Base-by-base conservation (phyloP, 164 flowering plant species). In the Saururus chinensis region DNA sequence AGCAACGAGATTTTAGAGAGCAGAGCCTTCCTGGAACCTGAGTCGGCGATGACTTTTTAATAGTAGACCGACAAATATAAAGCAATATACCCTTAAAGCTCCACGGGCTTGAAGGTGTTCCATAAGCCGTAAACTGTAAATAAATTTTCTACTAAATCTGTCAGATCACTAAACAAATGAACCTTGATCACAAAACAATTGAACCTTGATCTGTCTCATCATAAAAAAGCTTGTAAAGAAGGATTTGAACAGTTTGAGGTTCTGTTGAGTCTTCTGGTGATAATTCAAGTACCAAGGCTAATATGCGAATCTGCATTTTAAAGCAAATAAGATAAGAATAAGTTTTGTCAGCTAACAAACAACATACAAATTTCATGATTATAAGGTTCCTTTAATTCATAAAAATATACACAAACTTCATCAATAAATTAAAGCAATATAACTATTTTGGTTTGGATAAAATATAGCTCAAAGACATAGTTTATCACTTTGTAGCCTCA, bases 161-260 rank as follows among this genome's bases (percentile, higher is more conserved):
- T 87, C 76, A 95, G 93, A 78, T 91, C 89, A 74, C 97, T 95
- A 83, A 64, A 30, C 19, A 60, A 71, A 45, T 66, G 45, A 56
- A 68, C n/a, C n/a, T n/a, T n/a, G n/a, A 41, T 60, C 53, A 13
- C 64, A 68, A 20, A 37, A 45, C 11, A 30, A 20, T n/a, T 37
- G 91, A 73, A 63, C 99, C 99, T 77, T 87, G 81, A 59, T 95
- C 97, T 70, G 96, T 95, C 72, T 91, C 97, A 77, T 91, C 99
- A 77, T 91, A 91, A 60, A 91, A 89, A 62, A 95, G 71, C 78
- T 88, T 88, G 78, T 91, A 91, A 60, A 91, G 95, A 77, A 95
- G 88, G 60, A 84, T 73, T 53, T 89, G 88, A 66, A 95, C 92
- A 59, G 88, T 88, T 72, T 79, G 91, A 60, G 88, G 76, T 79